Conservation (phyloP, 2,329 filamentous ascomycete species). For the Venturiaceae sp. region DNA sequence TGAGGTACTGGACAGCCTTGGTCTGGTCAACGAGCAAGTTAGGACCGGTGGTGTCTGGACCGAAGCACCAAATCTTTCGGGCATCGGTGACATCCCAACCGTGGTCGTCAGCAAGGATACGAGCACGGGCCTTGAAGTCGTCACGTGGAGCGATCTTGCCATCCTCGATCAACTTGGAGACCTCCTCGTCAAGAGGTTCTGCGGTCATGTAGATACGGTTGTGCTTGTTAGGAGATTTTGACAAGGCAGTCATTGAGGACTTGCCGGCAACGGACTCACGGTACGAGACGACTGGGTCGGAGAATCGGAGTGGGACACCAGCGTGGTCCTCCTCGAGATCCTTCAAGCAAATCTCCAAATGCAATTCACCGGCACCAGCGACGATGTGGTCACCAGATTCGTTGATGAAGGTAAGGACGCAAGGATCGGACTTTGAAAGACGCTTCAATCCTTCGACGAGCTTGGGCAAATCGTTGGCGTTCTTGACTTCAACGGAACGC, state of each 20-base stretch:
- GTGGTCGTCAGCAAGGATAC: conserved; percentile 90
- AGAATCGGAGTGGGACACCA: conserved; percentile 94
- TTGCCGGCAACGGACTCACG: conserved; percentile 83
- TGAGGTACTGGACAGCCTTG: conserved; percentile 99
- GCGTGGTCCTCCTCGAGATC: conserved; percentile 99
- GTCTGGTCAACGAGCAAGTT: conserved; percentile 99
- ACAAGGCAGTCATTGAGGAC: conserved; percentile 92
- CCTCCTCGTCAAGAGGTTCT: conserved; percentile 83
- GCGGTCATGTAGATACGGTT: conserved; percentile 98
- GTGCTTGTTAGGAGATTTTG: conserved; percentile 99
- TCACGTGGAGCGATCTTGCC: conserved; percentile 93
- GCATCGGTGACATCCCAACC: conserved; percentile 99
- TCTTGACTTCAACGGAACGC: conserved; percentile 99
- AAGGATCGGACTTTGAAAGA: conserved; percentile 99
- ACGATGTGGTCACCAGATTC: conserved; percentile 98
- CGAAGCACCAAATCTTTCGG: conserved; percentile 99
- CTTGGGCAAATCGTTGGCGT: conserved; percentile 99
- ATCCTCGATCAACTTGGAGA: conserved; percentile 77
- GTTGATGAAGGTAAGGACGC: conserved; percentile 81
- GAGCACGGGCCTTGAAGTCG: conserved; percentile 97
- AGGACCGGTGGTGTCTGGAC: conserved; percentile 93
- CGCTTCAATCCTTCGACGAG: conserved; percentile 99
- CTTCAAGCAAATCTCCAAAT: conserved; percentile 99
- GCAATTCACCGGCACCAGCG: conserved; percentile 97
- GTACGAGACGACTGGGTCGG: conserved; percentile 96